Percentiles rank a stretch among this genome's conserved stretches.
These are phyloP conservation scores for Boletellus emodensis DNA, from an alignment of 768 basidiomycete genomes.

Conservation along the genomic window DNA sequence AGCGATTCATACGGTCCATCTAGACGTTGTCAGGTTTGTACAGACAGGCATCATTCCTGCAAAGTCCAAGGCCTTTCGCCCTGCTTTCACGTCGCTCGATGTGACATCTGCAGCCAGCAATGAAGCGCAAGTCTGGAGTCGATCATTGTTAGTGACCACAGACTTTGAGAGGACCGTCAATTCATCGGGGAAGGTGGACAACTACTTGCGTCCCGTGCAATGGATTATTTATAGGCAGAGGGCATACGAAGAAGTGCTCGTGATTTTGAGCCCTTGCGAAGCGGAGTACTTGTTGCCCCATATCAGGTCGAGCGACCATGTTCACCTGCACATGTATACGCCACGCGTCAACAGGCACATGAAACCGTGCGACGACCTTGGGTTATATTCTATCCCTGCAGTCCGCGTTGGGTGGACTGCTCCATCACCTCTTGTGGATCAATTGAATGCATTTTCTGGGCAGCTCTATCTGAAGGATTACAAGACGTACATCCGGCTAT, in stretches of 20 bases:
- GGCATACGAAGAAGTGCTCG: conserved; percentile 12
- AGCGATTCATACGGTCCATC: neutral
- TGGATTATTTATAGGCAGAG: conserved; percentile 1
- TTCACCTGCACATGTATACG: conserved; percentile 4
- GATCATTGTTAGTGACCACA: neutral
- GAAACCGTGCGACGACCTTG: conserved; percentile 6
- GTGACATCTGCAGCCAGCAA: neutral
- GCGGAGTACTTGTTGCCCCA: conserved; percentile 35
- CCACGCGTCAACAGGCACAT: conserved; percentile 1
- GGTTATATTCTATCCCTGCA: neutral
- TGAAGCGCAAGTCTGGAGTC: conserved; percentile 6
- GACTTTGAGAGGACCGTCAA: conserved; percentile 1
- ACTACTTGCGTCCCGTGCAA: conserved; percentile 9
- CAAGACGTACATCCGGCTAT: neutral
- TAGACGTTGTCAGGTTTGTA: neutral
- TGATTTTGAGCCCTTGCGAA: conserved; percentile 40
- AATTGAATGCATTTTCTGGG: conserved; percentile 2
- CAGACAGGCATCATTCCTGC: neutral
- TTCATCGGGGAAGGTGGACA: neutral
- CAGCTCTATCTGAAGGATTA: conserved; percentile 4
- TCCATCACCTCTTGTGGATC: neutral
- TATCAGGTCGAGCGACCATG: conserved; percentile 27
- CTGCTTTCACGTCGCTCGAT: neutral
- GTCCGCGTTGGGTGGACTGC: neutral
- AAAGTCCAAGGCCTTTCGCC: neutral